Percentiles rank a stretch among this genome's conserved stretches.
phyloP scores from a whole-genome alignment of 805 yeast genomes.

The Pichia californica region DNA sequence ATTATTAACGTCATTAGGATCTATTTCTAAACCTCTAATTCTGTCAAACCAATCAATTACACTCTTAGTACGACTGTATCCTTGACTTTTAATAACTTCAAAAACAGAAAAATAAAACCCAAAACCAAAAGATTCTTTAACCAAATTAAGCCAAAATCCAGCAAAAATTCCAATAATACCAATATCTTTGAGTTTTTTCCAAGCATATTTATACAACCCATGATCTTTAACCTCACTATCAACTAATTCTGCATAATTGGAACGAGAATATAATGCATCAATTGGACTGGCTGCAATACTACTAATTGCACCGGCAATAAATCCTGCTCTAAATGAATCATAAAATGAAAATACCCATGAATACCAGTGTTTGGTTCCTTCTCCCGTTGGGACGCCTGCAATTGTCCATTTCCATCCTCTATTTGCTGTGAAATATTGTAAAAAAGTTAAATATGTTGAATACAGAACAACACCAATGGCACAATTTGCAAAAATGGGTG shows the following conservation, averaged over 20 bases:
- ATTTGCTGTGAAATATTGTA: conserved; percentile 33
- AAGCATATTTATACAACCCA: conserved; percentile 66
- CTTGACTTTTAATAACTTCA: conserved; percentile 69
- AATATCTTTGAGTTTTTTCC: conserved; percentile 58
- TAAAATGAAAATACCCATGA: conserved; percentile 15
- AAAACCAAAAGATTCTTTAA: conserved; percentile 79
- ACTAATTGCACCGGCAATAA: conserved; percentile 79
- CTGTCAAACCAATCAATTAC: conserved; percentile 31
- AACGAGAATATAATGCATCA: conserved; percentile 83
- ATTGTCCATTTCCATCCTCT: conserved; percentile 12
- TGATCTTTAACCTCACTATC: conserved; percentile 48
- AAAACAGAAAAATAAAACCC: conserved; percentile 79
- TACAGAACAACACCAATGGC: conserved; percentile 84
- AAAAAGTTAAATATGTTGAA: conserved; percentile 64
- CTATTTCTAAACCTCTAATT: conserved; percentile 14
- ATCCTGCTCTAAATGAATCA: conserved; percentile 76
- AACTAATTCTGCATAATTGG: conserved; percentile 66
- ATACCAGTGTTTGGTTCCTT: conserved; percentile 10
- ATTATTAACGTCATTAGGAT: conserved; percentile 16
- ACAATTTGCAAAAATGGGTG: conserved; percentile 84
- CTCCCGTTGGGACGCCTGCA: conserved; percentile 9
- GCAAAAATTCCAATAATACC: conserved; percentile 86
- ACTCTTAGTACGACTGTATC: conserved; percentile 42
- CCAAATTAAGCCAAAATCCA: conserved; percentile 70
- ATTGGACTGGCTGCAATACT: conserved; percentile 91